Base-by-base conservation (phyloP, 208 protist species). In the Leishmania tropica region DNA sequence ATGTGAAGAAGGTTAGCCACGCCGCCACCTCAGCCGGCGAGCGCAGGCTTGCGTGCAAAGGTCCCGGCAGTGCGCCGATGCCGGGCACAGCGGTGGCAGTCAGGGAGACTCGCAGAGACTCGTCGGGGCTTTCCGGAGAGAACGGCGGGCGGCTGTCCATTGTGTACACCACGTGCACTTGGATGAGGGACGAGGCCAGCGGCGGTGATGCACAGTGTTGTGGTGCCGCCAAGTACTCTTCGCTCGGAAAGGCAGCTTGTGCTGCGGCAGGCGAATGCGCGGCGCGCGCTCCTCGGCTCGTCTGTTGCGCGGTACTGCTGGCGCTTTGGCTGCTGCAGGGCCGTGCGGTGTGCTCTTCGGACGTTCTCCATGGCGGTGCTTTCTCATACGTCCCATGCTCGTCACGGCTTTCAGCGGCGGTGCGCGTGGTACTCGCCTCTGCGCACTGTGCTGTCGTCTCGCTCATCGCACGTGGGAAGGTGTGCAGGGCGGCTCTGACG, bases 61-160 rank as follows among this genome's bases (percentile, higher is more conserved):
- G 75, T 24, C 76, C 75, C 15, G 76, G 80, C 37, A 81, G 53
- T 28, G 51, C 71, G 47, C 67, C 75, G 71, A 78, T 83, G 51
- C 71, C 70, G 35, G 80, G 58, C 24, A 74, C 78, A n/a, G 75
- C 58, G 72, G 82, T 81, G 8, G 88, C 88, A 40, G 64, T 84
- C 37, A 94, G 48, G 21, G 83, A 92, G 24, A 94, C 80, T 24
- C 48, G 45, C 24, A 94, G 81, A 15, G 83, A 80, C 64, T 94
- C 90, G 40, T 88, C 83, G 2, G 90, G 75, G 42, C 60, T 78
- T 45, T 85, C 88, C 0, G 78, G 75, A 42, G 82, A 48, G 71
- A 88, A 92, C 11, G 90, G 90, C 28, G 87, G 85, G 15, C 90
- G 88, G 40, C 83, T 89, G 83, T 94, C 90, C 75, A 91, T 89